Conservation (phyloP, 2,329 filamentous ascomycete species). For the Cryphonectria carpinicola region DNA sequence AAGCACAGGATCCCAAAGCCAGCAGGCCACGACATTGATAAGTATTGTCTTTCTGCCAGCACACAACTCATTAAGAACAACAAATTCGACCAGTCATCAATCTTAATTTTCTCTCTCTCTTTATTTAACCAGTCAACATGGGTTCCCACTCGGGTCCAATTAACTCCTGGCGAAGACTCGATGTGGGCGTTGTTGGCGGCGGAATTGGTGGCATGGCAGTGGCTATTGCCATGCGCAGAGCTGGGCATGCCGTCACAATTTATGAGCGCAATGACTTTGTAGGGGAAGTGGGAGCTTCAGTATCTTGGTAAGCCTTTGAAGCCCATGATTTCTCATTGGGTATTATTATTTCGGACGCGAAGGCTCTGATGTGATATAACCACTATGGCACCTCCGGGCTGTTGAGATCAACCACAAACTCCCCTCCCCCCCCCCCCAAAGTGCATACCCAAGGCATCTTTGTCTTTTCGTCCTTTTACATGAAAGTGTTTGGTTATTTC, state of each 20-base stretch:
- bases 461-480: neutral
- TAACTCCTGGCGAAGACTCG: constrained; percentile 50
- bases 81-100: neutral
- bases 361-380: neutral
- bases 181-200: constrained; percentile 49
- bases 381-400: neutral
- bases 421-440: neutral
- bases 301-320: constrained; percentile 48
- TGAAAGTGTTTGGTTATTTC: neutral
- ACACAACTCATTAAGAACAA: neutral
- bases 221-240: constrained; percentile 51
- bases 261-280: constrained; percentile 70
- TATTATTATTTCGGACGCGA: neutral
- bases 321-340: neutral
- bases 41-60: neutral
- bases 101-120: too few relatives aligned
- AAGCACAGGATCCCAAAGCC: neutral
- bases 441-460: neutral
- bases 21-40: neutral
- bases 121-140: neutral
- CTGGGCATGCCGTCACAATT: constrained; percentile 57
- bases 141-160: constrained; percentile 9
- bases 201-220: constrained; percentile 54
- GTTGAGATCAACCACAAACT: neutral
- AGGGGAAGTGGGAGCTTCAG: constrained; percentile 69